These are phyloP conservation scores for Urtica urens DNA, from an alignment of 306 rosid species.

Conservation along the genomic window DNA sequence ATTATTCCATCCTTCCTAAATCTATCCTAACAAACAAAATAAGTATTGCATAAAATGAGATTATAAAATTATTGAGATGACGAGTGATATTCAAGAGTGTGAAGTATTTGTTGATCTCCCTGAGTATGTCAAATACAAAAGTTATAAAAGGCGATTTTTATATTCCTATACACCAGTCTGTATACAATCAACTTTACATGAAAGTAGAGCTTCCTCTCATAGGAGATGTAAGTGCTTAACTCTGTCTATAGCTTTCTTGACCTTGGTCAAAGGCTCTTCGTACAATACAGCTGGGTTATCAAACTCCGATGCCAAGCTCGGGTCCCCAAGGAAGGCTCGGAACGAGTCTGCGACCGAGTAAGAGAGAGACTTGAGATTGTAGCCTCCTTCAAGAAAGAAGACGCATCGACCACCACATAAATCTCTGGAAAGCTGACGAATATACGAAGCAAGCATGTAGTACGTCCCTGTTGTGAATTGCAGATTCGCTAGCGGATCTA, in stretches of 20 bases:
- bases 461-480: conserved; percentile 86
- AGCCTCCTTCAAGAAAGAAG: conserved; percentile 91
- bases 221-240: conserved; percentile 47
- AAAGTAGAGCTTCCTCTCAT: conserved; percentile 17
- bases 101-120: no score
- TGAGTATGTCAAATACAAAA: no score
- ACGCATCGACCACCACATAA: conserved; percentile 62
- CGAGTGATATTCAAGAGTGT: no score
- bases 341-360: conserved; percentile 69
- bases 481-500: conserved; percentile 74
- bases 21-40: no score
- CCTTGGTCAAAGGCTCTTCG: conserved; percentile 64
- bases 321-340: conserved; percentile 75
- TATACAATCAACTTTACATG: not conserved
- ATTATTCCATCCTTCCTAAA: no score
- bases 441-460: conserved; percentile 70
- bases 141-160: no score
- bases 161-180: no score
- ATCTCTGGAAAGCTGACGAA: conserved; percentile 64
- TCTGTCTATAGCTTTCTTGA: conserved; percentile 52
- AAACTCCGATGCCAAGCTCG: conserved; percentile 60
- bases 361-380: conserved; percentile 72
- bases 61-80: no score
- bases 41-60: no score
- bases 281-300: conserved; percentile 66